Conservation (phyloP, 2,329 filamentous ascomycete genomes). For the Raffaelea ambrosiae region DNA sequence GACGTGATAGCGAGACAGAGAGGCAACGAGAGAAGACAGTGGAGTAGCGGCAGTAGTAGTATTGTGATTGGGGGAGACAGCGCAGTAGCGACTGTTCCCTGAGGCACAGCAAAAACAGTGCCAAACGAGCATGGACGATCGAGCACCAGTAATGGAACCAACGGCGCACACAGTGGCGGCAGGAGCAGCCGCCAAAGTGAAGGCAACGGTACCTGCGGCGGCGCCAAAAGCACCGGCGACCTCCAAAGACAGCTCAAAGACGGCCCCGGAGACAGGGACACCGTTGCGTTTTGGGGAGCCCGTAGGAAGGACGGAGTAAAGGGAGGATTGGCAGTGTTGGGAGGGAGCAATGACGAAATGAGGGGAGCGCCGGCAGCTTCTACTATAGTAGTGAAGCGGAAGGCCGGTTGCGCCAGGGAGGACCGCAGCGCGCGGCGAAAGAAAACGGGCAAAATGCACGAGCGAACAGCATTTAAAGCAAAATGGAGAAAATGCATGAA, state of each 20-base stretch:
- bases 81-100: no score
- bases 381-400: background rate
- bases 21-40: no score
- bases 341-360: conserved; percentile 2
- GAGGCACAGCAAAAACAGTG: no score
- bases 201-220: conserved; percentile 15
- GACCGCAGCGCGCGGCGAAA: conserved; percentile 3
- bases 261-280: no score
- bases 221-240: background rate
- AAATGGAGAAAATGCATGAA: conserved; percentile 6
- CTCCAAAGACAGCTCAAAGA: conserved; percentile 14
- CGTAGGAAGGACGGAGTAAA: background rate
- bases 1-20: no score
- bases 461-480: background rate
- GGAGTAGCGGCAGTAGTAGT: no score
- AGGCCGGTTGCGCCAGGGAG: background rate
- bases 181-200: conserved; percentile 10
- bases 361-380: background rate
- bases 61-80: no score
- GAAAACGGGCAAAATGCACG: background rate
- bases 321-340: background rate
- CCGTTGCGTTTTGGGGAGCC: no score
- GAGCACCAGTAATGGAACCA: no score
- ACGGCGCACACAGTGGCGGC: background rate
- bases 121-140: no score